These are phyloP conservation scores for Iodosphaeria phyllophila DNA, from an alignment of 2,329 filamentous ascomycete genomes.

Conservation along the genomic window DNA sequence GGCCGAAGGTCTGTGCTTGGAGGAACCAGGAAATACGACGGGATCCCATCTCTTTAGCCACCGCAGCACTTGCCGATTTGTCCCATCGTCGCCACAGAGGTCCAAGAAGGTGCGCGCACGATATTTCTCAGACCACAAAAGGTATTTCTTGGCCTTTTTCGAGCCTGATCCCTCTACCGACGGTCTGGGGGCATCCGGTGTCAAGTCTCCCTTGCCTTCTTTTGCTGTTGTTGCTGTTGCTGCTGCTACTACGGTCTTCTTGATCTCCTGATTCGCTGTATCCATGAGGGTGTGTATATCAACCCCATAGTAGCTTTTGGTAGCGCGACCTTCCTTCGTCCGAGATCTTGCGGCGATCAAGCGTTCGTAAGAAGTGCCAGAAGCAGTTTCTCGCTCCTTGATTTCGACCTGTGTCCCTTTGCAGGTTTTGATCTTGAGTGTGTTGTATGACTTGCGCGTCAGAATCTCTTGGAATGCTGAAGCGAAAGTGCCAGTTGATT, in stretches of 20 bases:
- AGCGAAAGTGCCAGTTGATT: conserved; percentile 4
- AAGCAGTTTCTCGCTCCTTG: conserved; percentile 28
- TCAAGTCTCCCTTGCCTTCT: no score
- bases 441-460: conserved; percentile 6
- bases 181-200: conserved; percentile 16
- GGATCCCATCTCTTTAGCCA: conserved; percentile 94
- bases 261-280: conserved; percentile 42
- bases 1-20: conserved; percentile 33
- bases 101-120: conserved; percentile 83
- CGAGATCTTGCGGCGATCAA: conserved; percentile 50
- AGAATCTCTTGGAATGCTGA: conserved; percentile 8
- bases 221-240: conserved; percentile 7
- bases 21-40: conserved; percentile 69
- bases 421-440: conserved; percentile 31
- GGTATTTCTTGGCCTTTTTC: conserved; percentile 27
- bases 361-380: conserved; percentile 38
- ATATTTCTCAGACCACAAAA: conserved; percentile 96
- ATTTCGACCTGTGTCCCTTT: conserved; percentile 37
- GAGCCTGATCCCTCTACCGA: conserved; percentile 20
- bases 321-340: conserved; percentile 47
- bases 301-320: conserved; percentile 74
- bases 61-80: conserved; percentile 71
- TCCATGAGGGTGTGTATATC: conserved; percentile 74
- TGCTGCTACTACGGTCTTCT: conserved; percentile 15
- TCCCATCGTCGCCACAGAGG: conserved; percentile 83